Percentiles rank a stretch among this genome's conserved stretches.
Evolutionary conservation across 2,329 filamentous ascomycete species (phyloP).

Genomic region (Hypoxylon sp.): DNA sequence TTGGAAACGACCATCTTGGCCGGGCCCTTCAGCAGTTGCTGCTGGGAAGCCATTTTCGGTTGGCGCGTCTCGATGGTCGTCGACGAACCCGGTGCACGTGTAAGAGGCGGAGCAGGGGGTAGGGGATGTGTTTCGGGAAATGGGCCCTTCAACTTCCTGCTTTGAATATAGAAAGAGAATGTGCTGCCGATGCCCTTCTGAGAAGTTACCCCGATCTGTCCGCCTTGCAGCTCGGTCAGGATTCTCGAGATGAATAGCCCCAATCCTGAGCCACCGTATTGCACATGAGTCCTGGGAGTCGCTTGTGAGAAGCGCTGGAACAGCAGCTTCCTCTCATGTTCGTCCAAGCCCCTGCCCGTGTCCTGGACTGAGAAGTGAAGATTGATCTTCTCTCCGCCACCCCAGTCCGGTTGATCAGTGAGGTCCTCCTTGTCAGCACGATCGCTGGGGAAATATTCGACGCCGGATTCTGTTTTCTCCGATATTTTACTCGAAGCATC

Average conservation of each 20-base stretch:
- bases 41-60: slow-evolving; percentile 30
- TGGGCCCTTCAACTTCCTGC: slow-evolving; percentile 61
- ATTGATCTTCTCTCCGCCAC: slow-evolving; percentile 72
- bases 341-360: slow-evolving; percentile 71
- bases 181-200: slow-evolving; percentile 73
- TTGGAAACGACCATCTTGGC: slow-evolving; percentile 26
- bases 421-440: slow-evolving; percentile 54
- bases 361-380: slow-evolving; percentile 77
- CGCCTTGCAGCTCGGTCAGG: slow-evolving; percentile 78
- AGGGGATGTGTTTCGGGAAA: slow-evolving; percentile 50
- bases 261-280: slow-evolving; percentile 74
- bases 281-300: slow-evolving; percentile 72
- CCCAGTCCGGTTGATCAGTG: slow-evolving; percentile 71
- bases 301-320: slow-evolving; percentile 76
- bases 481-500: slow-evolving; percentile 65
- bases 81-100: slow-evolving; percentile 45
- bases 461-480: slow-evolving; percentile 50
- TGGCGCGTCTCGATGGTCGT: slow-evolving; percentile 45
- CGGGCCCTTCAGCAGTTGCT: slow-evolving; percentile 24
- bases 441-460: slow-evolving; percentile 58
- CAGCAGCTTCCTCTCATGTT: slow-evolving; percentile 70
- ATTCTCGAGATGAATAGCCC: slow-evolving; percentile 80
- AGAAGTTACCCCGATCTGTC: slow-evolving; percentile 77
- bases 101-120: slow-evolving; percentile 40
- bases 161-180: slow-evolving; percentile 79